Conservation (phyloP, 208 protist species). For the Acanthamoeba sp. region DNA sequence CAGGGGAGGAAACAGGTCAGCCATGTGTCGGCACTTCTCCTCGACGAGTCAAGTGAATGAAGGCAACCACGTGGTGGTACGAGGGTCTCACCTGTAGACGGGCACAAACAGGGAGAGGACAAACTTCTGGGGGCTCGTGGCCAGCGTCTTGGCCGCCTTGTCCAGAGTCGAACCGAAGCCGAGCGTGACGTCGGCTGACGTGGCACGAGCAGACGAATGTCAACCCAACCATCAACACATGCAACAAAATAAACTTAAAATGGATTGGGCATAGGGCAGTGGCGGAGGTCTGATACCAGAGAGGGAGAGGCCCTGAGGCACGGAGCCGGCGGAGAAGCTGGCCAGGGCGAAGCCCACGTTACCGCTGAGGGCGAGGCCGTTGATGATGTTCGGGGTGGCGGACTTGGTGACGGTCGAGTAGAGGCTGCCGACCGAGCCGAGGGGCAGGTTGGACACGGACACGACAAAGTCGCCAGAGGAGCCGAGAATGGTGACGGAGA, state of each 20-base stretch:
- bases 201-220: too few species aligned
- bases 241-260: too few species aligned
- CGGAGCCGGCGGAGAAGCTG: neutral
- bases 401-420: slow-evolving; percentile 20
- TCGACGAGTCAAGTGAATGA: neutral
- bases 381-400: neutral
- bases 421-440: neutral
- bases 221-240: too few species aligned
- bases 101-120: slow-evolving; percentile 10
- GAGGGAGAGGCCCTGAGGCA: slow-evolving; percentile 1
- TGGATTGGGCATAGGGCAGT: neutral
- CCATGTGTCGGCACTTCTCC: neutral
- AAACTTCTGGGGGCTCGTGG: slow-evolving; percentile 5
- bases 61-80: too few species aligned
- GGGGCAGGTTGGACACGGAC: neutral
- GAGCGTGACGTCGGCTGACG: neutral
- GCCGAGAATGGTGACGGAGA: neutral
- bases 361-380: neutral
- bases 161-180: neutral
- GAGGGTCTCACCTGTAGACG: neutral
- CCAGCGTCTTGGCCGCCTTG: slow-evolving; percentile 31
- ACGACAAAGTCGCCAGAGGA: slow-evolving; percentile 35
- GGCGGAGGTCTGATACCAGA: neutral
- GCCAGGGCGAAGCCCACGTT: neutral
- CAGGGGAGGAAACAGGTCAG: neutral